Percentiles rank a stretch among this genome's conserved stretches.
These are phyloP conservation scores for Leccinum sublutescens DNA, from an alignment of 768 basidiomycete genomes.

Conservation along the genomic window DNA sequence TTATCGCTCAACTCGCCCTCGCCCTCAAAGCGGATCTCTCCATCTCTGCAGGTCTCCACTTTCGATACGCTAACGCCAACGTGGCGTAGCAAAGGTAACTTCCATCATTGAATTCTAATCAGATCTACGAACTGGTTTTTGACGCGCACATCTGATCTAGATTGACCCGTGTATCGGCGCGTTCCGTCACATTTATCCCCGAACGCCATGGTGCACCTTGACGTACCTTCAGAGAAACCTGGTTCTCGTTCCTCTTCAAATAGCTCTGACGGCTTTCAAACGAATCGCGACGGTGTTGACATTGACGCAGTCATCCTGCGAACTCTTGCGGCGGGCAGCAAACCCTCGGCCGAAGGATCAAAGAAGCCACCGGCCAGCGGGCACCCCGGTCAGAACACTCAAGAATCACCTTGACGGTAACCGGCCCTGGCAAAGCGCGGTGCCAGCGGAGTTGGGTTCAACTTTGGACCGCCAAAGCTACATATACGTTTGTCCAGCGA, in stretches of 20 bases:
- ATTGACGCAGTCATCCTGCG: too few species aligned
- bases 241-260: conserved; percentile 59
- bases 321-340: too few species aligned
- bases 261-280: conserved; percentile 33
- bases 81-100: conserved; percentile 46
- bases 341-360: too few species aligned
- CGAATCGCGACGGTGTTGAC: too few species aligned
- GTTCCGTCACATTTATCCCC: conserved; percentile 50
- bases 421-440: too few species aligned
- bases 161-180: conserved; percentile 54
- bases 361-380: too few species aligned
- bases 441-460: too few species aligned
- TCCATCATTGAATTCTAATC: conserved; percentile 43
- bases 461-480: conserved; percentile 36
- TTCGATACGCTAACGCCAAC: conserved; percentile 51
- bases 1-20: too few species aligned
- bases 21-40: too few species aligned
- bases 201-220: conserved; percentile 37
- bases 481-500: conserved; percentile 52
- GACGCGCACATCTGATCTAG: conserved; percentile 30
- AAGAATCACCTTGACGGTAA: too few species aligned
- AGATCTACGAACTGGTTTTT: conserved; percentile 1
- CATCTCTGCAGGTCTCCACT: too few species aligned
- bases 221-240: conserved; percentile 44
- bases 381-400: too few species aligned